Evolutionary conservation across 176 grass and related monocot species (phyloP).

Genomic region (Aegilops bicornis): DNA sequence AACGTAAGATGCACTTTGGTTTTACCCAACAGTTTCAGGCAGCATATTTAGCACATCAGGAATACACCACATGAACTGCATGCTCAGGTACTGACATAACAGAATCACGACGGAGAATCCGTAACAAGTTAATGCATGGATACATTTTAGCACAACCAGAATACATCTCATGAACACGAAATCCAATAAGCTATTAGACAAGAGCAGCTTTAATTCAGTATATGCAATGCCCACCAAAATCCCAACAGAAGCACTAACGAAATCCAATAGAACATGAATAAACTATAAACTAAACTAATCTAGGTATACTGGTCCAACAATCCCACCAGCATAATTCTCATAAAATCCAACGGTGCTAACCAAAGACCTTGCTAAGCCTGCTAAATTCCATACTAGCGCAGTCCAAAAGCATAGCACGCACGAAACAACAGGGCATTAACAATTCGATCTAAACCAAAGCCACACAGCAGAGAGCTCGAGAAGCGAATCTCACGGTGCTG

Average conservation of each 20-base stretch:
- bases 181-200: neutral
- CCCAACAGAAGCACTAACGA: neutral
- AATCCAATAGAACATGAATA: neutral
- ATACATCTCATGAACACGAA: no score
- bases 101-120: no score
- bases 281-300: neutral
- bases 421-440: neutral
- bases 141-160: no score
- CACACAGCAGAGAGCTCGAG: neutral
- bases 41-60: no score
- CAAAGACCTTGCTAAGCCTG: neutral
- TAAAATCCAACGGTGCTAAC: neutral
- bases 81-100: no score
- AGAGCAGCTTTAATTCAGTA: neutral
- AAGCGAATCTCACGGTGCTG: conserved; percentile 73
- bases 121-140: no score
- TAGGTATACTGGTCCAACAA: neutral
- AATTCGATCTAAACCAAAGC: neutral
- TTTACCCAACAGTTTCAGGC: no score
- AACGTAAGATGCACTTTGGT: no score
- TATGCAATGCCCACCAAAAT: neutral
- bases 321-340: neutral
- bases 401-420: neutral
- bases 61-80: no score
- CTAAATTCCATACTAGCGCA: neutral